Percentiles rank a stretch among this genome's conserved stretches.
These are phyloP conservation scores for Oenanthe sinensis DNA, from an alignment of 129 eudicot species.

Conservation along the genomic window DNA sequence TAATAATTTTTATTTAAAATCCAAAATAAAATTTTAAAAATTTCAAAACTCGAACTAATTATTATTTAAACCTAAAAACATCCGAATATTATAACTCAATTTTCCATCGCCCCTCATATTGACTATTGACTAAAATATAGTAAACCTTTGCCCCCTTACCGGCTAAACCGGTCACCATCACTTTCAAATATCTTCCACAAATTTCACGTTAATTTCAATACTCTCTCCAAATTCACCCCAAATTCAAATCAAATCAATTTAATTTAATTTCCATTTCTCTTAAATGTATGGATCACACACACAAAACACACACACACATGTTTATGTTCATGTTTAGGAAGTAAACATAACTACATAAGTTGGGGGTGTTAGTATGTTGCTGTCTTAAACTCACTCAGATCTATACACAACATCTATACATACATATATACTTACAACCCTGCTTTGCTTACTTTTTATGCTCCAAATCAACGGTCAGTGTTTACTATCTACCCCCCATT, in stretches of 20 bases:
- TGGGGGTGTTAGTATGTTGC: neutral
- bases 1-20: too few relatives aligned
- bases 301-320: neutral
- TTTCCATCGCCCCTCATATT: neutral
- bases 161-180: neutral
- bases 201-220: conserved; percentile 6
- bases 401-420: neutral
- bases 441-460: too few relatives aligned
- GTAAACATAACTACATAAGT: neutral
- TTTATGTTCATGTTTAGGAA: neutral
- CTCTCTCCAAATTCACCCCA: neutral
- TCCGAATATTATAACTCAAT: neutral
- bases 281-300: neutral
- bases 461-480: too few relatives aligned
- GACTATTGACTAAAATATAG: neutral
- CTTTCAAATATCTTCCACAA: neutral
- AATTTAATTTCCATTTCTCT: neutral
- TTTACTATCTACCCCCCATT: too few relatives aligned
- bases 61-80: too few relatives aligned
- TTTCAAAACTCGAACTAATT: too few relatives aligned
- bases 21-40: too few relatives aligned
- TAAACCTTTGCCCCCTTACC: neutral
- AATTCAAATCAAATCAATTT: neutral
- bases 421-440: too few relatives aligned
- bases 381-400: neutral